A percentile compares a stretch with the other conserved stretches of the same genome.
These are phyloP conservation scores for Lichenothelia convexa DNA, from an alignment of 495 filamentous ascomycete species.

Conservation along the genomic window DNA sequence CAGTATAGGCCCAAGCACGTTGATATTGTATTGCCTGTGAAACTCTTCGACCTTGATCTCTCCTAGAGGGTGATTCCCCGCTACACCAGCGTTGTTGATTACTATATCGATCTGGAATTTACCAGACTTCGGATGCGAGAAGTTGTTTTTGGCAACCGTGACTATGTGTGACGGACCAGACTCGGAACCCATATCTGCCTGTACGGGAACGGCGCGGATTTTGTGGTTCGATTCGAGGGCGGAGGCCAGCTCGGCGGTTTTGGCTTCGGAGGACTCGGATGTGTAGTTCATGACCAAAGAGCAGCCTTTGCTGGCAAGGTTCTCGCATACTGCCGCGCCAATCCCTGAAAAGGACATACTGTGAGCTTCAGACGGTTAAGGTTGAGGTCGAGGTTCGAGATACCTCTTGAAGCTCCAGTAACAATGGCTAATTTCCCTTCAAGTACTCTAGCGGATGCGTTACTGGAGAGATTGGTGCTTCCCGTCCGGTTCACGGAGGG, in stretches of 20 bases:
- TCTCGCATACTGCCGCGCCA: constrained; percentile 63
- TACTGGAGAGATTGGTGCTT: constrained; percentile 12
- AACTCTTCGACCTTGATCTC: constrained; percentile 42
- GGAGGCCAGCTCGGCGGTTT: constrained; percentile 23
- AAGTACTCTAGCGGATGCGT: constrained; percentile 7
- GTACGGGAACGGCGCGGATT: constrained; percentile 26
- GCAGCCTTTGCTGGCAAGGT: constrained; percentile 32
- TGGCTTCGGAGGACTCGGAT: constrained; percentile 19
- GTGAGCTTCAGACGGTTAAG: neutral
- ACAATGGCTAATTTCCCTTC: constrained; percentile 22
- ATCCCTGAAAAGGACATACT: constrained; percentile 38
- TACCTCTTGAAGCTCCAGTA: constrained; percentile 22
- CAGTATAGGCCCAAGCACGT: constrained; percentile 21
- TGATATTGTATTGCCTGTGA: constrained; percentile 54
- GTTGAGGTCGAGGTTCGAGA: neutral
- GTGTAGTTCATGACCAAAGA: constrained; percentile 26
- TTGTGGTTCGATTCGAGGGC: constrained; percentile 19
- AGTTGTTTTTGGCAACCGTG: constrained; percentile 30
- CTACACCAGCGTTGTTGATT: constrained; percentile 74
- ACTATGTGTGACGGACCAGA: constrained; percentile 26
- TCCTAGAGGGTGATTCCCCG: constrained; percentile 39
- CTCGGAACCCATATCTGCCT: constrained; percentile 38
- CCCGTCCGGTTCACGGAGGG: constrained; percentile 7
- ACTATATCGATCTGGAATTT: constrained; percentile 67
- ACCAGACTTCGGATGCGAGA: constrained; percentile 26